Percentiles rank a stretch among this genome's conserved stretches.
Conservation (phyloP, 2,329 filamentous ascomycete species). For the Teratosphaeria viscida region DNA sequence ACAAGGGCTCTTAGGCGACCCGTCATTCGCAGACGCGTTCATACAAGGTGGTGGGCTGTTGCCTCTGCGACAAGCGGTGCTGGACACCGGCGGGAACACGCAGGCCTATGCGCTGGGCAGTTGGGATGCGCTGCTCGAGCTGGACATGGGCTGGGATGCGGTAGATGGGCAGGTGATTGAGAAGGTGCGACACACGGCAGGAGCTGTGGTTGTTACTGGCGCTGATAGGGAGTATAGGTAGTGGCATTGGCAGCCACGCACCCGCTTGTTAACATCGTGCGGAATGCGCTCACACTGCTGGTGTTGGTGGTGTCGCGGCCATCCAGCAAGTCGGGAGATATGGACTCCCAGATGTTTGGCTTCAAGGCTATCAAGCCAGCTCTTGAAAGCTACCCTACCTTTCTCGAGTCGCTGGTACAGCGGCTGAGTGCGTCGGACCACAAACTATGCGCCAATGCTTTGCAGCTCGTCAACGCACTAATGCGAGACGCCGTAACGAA, state of each 20-base stretch:
- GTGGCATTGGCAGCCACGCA: constrained; percentile 91
- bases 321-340: constrained; percentile 33
- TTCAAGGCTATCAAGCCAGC: constrained; percentile 88
- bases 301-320: constrained; percentile 87
- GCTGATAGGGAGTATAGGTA: constrained; percentile 38
- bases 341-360: constrained; percentile 61
- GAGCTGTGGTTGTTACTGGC: background rate
- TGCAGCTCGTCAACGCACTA: constrained; percentile 90
- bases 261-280: constrained; percentile 91
- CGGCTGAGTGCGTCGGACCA: constrained; percentile 91
- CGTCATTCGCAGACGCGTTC: constrained; percentile 92
- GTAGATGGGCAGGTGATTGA: constrained; percentile 63
- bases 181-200: constrained; percentile 38
- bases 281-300: constrained; percentile 92
- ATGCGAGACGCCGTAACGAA: constrained; percentile 82
- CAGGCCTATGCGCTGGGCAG: constrained; percentile 90
- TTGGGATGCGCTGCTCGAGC: constrained; percentile 75
- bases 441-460: constrained; percentile 84
- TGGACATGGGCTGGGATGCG: constrained; percentile 96
- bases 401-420: constrained; percentile 86
- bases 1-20: constrained; percentile 88
- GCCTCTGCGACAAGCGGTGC: constrained; percentile 70
- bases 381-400: constrained; percentile 82
- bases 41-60: constrained; percentile 78
- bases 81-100: constrained; percentile 83